A percentile compares a stretch with the other conserved stretches of the same genome.
phyloP scores from a whole-genome alignment of 2,329 filamentous ascomycete genomes.

The Colletotrichum sp. region DNA sequence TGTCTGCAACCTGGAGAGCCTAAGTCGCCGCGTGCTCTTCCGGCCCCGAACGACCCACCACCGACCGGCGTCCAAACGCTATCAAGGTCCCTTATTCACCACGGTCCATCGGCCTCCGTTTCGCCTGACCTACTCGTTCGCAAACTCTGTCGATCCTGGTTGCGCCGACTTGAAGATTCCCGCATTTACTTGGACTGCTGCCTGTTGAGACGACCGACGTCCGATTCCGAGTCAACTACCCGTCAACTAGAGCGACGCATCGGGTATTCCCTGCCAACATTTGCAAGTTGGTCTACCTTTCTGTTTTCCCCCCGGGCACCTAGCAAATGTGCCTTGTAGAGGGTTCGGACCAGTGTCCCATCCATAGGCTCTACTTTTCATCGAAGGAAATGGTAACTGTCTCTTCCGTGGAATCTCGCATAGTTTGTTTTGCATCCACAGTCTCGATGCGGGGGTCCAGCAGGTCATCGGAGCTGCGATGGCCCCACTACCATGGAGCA shows the following conservation, averaged over 20 bases:
- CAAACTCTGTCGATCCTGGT: neutral
- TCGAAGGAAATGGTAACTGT: neutral
- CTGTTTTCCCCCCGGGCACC: neutral
- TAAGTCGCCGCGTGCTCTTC: neutral
- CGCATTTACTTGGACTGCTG: neutral
- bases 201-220: neutral
- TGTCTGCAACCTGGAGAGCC: neutral
- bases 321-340: neutral
- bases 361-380: neutral
- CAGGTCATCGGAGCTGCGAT: neutral
- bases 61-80: slow-evolving; percentile 3
- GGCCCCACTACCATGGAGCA: neutral
- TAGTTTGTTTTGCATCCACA: neutral
- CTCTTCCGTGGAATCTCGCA: neutral
- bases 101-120: neutral
- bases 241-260: neutral
- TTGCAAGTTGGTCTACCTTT: neutral
- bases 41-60: slow-evolving; percentile 17
- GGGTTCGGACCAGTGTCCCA: neutral
- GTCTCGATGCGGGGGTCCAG: neutral
- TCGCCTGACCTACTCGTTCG: neutral
- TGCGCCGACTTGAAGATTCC: neutral
- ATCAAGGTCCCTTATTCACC: neutral
- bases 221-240: neutral
- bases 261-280: neutral